phyloP scores from a whole-genome alignment of 2,329 filamentous ascomycete genomes.

The Myriosclerotinia curreyana region DNA sequence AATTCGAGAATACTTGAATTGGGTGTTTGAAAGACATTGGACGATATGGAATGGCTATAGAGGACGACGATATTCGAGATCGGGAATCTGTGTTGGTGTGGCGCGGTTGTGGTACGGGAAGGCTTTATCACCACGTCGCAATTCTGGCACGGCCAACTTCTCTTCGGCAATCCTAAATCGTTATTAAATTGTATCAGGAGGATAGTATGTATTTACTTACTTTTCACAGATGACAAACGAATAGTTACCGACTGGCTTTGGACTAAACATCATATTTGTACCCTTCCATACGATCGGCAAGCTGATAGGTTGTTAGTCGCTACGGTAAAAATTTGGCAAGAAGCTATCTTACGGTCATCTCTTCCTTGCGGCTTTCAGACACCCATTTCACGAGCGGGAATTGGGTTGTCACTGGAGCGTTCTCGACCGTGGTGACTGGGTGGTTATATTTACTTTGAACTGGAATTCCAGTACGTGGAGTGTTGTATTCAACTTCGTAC shows the following conservation, averaged over 20 bases:
- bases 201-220: neutral
- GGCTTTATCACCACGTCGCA: constrained; percentile 1
- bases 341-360: neutral
- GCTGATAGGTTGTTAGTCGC: neutral
- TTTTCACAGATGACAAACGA: neutral
- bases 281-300: neutral
- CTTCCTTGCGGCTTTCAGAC: neutral
- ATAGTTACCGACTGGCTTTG: neutral
- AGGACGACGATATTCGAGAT: neutral
- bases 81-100: too few relatives aligned
- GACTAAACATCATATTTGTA: neutral
- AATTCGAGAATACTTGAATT: neutral
- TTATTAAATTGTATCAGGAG: neutral
- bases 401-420: neutral
- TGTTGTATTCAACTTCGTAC: neutral
- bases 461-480: too few relatives aligned
- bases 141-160: neutral
- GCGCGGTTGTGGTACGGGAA: neutral
- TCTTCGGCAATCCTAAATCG: neutral
- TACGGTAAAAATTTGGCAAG: too few relatives aligned
- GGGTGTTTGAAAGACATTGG: neutral
- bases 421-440: neutral
- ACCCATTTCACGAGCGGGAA: neutral
- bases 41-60: neutral
- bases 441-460: neutral